A percentile compares a stretch with the other conserved stretches of the same genome.
Conservation (phyloP, 257 asterid species). For the Nicotiana benthamiana region DNA sequence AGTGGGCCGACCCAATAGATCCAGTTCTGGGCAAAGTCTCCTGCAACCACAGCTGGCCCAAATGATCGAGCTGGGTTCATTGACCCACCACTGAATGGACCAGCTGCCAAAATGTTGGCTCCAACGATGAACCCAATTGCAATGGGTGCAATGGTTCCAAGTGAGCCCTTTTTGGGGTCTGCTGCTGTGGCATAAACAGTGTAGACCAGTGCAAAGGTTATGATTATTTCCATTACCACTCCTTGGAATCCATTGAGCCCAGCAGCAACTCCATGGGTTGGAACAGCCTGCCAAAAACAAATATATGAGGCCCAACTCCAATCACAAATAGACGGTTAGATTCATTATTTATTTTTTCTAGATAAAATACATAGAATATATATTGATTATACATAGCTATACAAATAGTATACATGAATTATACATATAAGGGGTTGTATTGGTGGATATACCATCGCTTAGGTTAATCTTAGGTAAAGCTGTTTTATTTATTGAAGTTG, state of each 20-base stretch:
- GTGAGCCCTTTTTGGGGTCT: conserved; percentile 66
- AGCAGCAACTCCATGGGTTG: conserved; percentile 52
- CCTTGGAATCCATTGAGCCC: conserved; percentile 44
- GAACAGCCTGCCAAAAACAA: conserved; percentile 40
- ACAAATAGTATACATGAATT: too few relatives aligned
- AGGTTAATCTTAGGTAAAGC: too few relatives aligned
- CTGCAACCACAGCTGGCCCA: conserved; percentile 62
- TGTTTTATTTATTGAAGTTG: too few relatives aligned
- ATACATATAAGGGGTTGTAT: too few relatives aligned
- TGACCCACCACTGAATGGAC: conserved; percentile 75
- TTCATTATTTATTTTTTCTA: too few relatives aligned
- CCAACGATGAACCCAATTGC: conserved; percentile 78
- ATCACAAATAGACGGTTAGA: too few relatives aligned
- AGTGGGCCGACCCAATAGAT: conserved; percentile 79
- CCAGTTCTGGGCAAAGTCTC: conserved; percentile 47
- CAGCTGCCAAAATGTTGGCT: conserved; percentile 67
- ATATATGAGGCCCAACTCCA: not conserved
- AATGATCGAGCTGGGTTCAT: conserved; percentile 83
- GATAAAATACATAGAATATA: too few relatives aligned
- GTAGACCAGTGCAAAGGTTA: conserved; percentile 65
- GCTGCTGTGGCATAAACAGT: conserved; percentile 80
- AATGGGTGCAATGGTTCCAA: conserved; percentile 61
- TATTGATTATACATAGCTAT: too few relatives aligned
- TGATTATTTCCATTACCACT: conserved; percentile 54
- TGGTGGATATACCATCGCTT: too few relatives aligned